Percentiles rank a stretch among this genome's conserved stretches.
These are phyloP conservation scores for Dipteronia dyeriana DNA, from an alignment of 345 rosid species.

Conservation along the genomic window DNA sequence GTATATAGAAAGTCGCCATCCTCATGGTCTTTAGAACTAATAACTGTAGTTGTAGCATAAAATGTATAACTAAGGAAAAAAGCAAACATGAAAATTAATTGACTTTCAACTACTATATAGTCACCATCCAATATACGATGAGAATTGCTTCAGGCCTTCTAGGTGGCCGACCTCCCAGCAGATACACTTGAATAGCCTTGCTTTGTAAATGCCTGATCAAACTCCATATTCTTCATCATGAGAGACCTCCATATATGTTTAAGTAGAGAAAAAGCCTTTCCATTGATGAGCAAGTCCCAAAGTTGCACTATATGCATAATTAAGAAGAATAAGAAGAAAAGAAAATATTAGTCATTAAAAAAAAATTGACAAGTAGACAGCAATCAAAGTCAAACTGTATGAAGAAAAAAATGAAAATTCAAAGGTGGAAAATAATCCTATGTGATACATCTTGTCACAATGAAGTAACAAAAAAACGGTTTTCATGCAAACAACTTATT, in stretches of 20 bases:
- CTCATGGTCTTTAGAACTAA: constrained; percentile 11
- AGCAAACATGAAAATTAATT: constrained; percentile 20
- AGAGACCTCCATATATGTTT: background rate
- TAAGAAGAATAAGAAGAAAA: background rate
- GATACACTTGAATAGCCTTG: background rate
- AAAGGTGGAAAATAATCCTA: background rate
- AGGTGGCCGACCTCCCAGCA: background rate
- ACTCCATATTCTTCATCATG: background rate
- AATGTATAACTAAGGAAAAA: constrained; percentile 6
- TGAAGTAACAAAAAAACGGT: background rate
- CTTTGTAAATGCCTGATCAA: background rate
- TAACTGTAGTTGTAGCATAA: background rate
- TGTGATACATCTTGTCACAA: background rate
- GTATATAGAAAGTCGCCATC: background rate
- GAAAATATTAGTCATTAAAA: background rate
- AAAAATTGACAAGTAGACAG: background rate
- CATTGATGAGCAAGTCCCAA: background rate
- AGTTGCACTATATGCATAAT: background rate
- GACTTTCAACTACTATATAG: constrained; percentile 10
- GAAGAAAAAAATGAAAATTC: background rate
- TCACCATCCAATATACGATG: constrained; percentile 24
- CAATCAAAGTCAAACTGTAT: background rate
- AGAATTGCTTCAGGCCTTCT: constrained; percentile 9
- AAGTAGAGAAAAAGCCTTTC: background rate
- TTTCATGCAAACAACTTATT: background rate